Percentiles rank a stretch among this genome's conserved stretches.
Evolutionary conservation across 805 yeast species (phyloP).

Genomic region (Lipomyces kockii): DNA sequence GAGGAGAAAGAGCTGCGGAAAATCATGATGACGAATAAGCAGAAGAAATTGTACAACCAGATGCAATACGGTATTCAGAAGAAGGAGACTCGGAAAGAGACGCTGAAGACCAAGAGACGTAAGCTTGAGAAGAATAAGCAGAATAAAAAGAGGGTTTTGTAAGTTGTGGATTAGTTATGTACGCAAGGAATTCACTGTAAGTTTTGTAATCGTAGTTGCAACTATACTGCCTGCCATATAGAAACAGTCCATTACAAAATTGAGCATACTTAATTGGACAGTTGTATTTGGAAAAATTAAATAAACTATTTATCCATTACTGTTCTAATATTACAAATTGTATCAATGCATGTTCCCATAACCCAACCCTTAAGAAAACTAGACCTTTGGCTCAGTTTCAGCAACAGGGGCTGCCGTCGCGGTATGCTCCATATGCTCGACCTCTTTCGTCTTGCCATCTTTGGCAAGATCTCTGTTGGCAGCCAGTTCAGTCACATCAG

Average conservation of each 20-base stretch:
- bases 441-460: conserved; percentile 13
- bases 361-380: background rate
- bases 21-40: conserved; percentile 98
- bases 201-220: background rate
- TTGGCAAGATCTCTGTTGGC: conserved; percentile 16
- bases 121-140: conserved; percentile 16
- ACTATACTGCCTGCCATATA: background rate
- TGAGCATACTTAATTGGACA: background rate
- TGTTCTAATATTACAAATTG: background rate
- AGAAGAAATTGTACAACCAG: conserved; percentile 89
- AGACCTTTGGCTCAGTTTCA: background rate
- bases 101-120: conserved; percentile 59
- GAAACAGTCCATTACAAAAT: too few species aligned
- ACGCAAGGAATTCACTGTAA: background rate
- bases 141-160: background rate
- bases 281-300: background rate
- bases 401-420: background rate
- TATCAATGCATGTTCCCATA: background rate
- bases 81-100: conserved; percentile 76
- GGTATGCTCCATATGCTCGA: conserved; percentile 18
- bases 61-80: conserved; percentile 89
- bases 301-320: background rate
- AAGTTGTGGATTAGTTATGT: background rate
- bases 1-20: conserved; percentile 90
- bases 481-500: conserved; percentile 24